Evolutionary conservation across 2,329 filamentous ascomycete species (phyloP).

Genomic region (Parastagonospora nodorum): DNA sequence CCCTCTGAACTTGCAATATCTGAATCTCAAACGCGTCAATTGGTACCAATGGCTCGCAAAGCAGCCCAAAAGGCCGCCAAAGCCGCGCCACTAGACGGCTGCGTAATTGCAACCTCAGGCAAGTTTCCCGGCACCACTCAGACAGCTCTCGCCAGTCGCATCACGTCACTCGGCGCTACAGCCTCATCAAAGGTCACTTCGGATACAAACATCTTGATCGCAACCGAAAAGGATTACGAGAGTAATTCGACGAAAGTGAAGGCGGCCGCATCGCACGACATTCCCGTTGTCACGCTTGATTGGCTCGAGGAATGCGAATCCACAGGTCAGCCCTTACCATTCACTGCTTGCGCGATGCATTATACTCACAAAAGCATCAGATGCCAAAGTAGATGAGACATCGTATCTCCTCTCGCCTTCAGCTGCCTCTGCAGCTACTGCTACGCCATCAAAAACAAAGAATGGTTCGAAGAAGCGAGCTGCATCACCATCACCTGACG

Average conservation of each 20-base stretch:
- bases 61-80: constrained; percentile 21
- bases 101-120: constrained; percentile 63
- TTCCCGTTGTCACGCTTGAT: constrained; percentile 62
- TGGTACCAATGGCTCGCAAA: constrained; percentile 26
- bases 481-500: constrained; percentile 31
- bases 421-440: constrained; percentile 5
- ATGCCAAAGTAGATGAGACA: constrained; percentile 45
- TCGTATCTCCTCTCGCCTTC: constrained; percentile 41
- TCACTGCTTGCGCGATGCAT: background rate
- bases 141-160: constrained; percentile 52
- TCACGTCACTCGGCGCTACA: constrained; percentile 57
- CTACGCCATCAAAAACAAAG: constrained; percentile 8
- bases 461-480: constrained; percentile 39
- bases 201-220: constrained; percentile 62
- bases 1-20: constrained; percentile 1
- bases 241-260: constrained; percentile 59
- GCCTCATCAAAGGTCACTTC: constrained; percentile 56
- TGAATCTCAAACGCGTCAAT: background rate
- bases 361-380: constrained; percentile 6
- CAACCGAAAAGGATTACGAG: constrained; percentile 59
- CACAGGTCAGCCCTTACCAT: constrained; percentile 34
- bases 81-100: constrained; percentile 53
- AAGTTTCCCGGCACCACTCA: constrained; percentile 63
- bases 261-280: constrained; percentile 52
- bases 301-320: constrained; percentile 67